Percentiles rank a stretch among this genome's conserved stretches.
These are phyloP conservation scores for Phalaenopsis hybrid DNA, from an alignment of 116 monocot genomes.

Conservation along the genomic window DNA sequence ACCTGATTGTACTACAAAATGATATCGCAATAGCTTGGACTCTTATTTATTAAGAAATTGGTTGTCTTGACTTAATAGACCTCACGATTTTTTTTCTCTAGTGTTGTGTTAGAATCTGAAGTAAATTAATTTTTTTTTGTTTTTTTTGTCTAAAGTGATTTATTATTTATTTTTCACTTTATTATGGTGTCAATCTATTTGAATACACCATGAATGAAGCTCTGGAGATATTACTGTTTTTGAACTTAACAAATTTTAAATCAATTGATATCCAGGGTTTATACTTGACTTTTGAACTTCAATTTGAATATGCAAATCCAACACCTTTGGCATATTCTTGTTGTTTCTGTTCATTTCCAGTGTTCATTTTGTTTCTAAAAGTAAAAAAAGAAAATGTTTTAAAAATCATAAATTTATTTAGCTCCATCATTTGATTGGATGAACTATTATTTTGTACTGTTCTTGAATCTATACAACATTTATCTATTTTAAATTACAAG, in stretches of 20 bases:
- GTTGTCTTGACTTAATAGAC: no score
- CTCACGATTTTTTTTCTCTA: no score
- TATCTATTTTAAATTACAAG: no score
- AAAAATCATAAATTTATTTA: not conserved
- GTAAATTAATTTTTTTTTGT: no score
- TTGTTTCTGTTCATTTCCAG: not conserved
- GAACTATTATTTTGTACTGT: no score
- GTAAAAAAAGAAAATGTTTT: not conserved
- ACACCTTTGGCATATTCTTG: not conserved
- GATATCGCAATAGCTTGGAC: no score
- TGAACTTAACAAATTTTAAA: slow-evolving; percentile 58
- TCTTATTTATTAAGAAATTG: no score
- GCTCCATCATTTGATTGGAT: not conserved
- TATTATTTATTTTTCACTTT: slow-evolving; percentile 46
- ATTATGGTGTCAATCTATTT: slow-evolving; percentile 9
- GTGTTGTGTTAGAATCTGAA: no score
- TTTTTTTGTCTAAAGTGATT: slow-evolving; percentile 42
- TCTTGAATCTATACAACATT: no score
- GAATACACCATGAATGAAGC: slow-evolving; percentile 50
- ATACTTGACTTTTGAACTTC: not conserved
- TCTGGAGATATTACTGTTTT: slow-evolving; percentile 52
- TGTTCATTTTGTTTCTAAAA: not conserved
- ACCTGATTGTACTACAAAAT: no score
- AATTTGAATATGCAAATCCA: not conserved
- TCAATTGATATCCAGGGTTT: slow-evolving; percentile 45